These are phyloP conservation scores for Phytophthora europaea DNA, from an alignment of 352 stramenopile genomes.

Conservation along the genomic window DNA sequence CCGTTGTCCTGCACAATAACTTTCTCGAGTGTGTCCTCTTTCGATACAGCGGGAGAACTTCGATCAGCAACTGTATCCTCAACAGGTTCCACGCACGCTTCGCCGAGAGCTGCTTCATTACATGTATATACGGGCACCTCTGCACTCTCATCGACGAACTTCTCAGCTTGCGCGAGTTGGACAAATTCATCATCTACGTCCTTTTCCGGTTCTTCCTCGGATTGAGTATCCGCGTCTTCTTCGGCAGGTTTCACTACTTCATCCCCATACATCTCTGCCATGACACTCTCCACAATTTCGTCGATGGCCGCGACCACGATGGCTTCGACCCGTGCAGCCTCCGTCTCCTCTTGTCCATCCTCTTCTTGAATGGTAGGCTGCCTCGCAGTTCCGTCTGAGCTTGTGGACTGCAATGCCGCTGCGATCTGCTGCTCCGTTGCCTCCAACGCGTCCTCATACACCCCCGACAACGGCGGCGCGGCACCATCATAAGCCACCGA, in stretches of 20 bases:
- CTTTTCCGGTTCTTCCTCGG: neutral
- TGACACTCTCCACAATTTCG: conserved; percentile 4
- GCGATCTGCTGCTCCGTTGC: conserved; percentile 29
- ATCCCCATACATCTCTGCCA: neutral
- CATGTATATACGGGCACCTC: neutral
- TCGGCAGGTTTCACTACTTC: neutral
- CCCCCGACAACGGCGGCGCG: conserved; percentile 19
- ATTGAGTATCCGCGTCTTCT: neutral
- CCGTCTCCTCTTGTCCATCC: neutral
- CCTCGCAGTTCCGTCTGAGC: conserved; percentile 11
- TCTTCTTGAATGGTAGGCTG: conserved; percentile 28
- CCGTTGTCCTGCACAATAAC: too few relatives aligned
- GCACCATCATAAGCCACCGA: conserved; percentile 15
- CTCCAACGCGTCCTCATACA: conserved; percentile 43
- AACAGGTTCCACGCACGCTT: too few relatives aligned
- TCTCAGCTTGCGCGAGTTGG: neutral
- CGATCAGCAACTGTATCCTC: too few relatives aligned
- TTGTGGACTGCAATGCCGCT: conserved; percentile 21
- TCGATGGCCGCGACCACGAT: neutral
- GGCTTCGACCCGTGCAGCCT: neutral
- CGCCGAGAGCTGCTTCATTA: too few relatives aligned
- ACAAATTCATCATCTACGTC: conserved; percentile 1
- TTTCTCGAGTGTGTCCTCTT: too few relatives aligned
- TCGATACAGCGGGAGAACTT: too few relatives aligned
- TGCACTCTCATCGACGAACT: neutral